phyloP scores from a whole-genome alignment of 345 rosid genomes.

The Corchorus capsularis region DNA sequence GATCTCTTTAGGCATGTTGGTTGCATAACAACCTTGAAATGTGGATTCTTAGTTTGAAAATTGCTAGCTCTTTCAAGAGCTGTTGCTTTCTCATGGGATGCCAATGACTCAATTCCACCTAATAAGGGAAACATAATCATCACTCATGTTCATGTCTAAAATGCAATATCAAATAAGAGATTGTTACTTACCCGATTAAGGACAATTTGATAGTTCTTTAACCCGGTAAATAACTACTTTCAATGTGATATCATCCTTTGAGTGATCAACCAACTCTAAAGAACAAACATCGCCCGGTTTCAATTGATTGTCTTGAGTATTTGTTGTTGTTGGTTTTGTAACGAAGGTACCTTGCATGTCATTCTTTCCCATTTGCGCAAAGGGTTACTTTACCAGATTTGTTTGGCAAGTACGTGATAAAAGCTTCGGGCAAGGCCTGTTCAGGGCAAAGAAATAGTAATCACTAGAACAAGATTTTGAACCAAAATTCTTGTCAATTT shows the following conservation, averaged over 20 bases:
- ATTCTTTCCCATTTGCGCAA: neutral
- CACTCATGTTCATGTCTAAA: neutral
- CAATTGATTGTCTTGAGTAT: conserved; percentile 6
- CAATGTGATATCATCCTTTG: neutral
- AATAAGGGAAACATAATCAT: conserved; percentile 1
- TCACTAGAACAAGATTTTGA: too few relatives aligned
- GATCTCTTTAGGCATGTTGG: neutral
- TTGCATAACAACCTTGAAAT: conserved; percentile 19
- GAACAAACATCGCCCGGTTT: conserved; percentile 14
- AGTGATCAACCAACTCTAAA: conserved; percentile 6
- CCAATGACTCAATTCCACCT: neutral
- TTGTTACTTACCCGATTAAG: neutral
- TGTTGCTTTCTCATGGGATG: conserved; percentile 6
- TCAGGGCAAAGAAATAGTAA: neutral
- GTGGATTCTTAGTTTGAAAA: conserved; percentile 15
- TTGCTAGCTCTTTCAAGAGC: neutral
- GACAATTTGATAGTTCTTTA: neutral
- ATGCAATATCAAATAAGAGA: neutral
- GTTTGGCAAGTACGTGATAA: neutral
- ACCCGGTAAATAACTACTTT: neutral
- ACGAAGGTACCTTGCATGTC: neutral
- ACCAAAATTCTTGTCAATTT: too few relatives aligned
- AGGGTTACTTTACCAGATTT: neutral
- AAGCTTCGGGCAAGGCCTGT: neutral
- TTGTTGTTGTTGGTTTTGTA: neutral